Conservation (phyloP, 2,329 filamentous ascomycete species). For the Colletotrichum sp. region DNA sequence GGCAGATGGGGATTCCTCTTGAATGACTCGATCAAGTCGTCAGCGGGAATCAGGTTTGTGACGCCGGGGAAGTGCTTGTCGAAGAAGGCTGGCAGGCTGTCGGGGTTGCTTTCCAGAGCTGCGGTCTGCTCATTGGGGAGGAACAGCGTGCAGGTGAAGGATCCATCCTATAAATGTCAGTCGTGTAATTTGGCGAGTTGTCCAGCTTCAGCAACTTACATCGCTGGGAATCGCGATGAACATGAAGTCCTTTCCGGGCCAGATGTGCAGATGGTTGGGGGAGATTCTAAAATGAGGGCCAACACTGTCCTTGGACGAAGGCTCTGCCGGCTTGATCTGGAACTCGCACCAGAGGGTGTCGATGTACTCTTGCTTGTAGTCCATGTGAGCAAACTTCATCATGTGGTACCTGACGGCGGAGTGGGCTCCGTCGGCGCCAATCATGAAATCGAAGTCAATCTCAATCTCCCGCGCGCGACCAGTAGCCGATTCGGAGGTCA, state of each 20-base stretch:
- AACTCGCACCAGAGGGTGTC: slow-evolving; percentile 99
- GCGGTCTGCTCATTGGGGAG: slow-evolving; percentile 75
- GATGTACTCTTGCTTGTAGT: slow-evolving; percentile 94
- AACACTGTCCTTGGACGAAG: slow-evolving; percentile 43
- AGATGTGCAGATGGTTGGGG: slow-evolving; percentile 95
- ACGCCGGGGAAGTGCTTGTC: slow-evolving; percentile 87
- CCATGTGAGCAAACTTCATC: slow-evolving; percentile 93
- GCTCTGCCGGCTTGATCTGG: slow-evolving; percentile 65
- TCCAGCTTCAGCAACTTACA: slow-evolving; percentile 40
- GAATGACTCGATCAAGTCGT: slow-evolving; percentile 77
- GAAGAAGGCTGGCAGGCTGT: slow-evolving; percentile 74
- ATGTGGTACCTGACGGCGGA: slow-evolving; percentile 89
- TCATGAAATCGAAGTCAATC: slow-evolving; percentile 87
- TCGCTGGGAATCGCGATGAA: slow-evolving; percentile 92
- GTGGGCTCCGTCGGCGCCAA: slow-evolving; percentile 94
- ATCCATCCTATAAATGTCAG: slow-evolving; percentile 67
- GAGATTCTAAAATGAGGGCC: slow-evolving; percentile 74
- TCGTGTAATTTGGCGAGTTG: too few relatives aligned
- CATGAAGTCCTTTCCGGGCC: slow-evolving; percentile 94
- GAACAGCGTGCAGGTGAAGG: slow-evolving; percentile 95
- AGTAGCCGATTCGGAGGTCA: slow-evolving; percentile 34
- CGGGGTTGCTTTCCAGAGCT: slow-evolving; percentile 67
- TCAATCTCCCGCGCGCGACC: slow-evolving; percentile 74
- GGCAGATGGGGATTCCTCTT: slow-evolving; percentile 85
- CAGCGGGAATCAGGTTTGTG: slow-evolving; percentile 69